Base-by-base conservation (phyloP, 2,329 filamentous ascomycete genomes). In the Phaeosphaeriaceae sp. region DNA sequence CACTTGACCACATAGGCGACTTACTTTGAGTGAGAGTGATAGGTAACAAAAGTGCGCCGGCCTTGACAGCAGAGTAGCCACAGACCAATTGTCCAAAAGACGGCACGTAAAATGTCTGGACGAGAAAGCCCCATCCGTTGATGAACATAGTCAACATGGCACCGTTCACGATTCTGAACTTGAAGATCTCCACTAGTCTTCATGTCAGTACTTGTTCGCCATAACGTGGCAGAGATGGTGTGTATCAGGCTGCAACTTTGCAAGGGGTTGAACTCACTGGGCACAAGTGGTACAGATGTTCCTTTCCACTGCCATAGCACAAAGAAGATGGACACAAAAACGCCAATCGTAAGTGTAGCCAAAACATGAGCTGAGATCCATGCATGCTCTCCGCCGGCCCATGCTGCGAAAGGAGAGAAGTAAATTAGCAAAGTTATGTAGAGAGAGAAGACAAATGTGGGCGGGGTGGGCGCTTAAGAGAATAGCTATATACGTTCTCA, bases 41-140 rank as follows among this genome's bases (percentile, higher is more conserved):
- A 71, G 71, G 89, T 84, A 10, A 76, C 72, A 21, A 75, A 72
- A 13, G 86, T 80, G 63, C 79, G 1, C 86, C 87, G 1, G 87
- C 86, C 22, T 79, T 77, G 15, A 84, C 75, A 0, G 82, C 77
- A 5, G 77, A 77, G 69, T 78, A 80, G n/a, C 79, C 77, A 35
- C 82, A 80, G 1, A 83, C 85, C 53, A 88, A 87, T 63, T 89
- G 87, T 44, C 86, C 85, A 71, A 88, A 90, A 0, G 89, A 77
- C 0, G 88, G 87, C 3, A 90, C 72, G 64, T 86, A 89, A 72
- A 88, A 89, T 0, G 89, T 72, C 55, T 84, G 83, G 2, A 83
- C 79, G 59, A 89, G 87, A 63, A 88, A 89, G 1, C 84, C 83
- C 42, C 84, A 80, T 6, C 88, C 87, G 23, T 89, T 82, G 23